phyloP scores from a whole-genome alignment of 306 rosid genomes.

The Quercus alba region DNA sequence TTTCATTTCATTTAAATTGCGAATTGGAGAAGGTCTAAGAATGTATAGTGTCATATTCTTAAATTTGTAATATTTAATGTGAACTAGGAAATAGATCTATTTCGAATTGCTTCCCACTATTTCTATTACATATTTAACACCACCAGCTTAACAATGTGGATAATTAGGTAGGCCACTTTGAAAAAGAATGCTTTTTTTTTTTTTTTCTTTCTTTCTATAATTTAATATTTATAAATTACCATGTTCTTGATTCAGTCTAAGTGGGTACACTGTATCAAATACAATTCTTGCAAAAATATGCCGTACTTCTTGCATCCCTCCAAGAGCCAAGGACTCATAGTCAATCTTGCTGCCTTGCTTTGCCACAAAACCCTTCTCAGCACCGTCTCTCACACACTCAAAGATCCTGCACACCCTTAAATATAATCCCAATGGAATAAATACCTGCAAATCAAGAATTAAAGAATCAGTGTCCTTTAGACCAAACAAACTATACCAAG shows the following conservation, averaged over 20 bases:
- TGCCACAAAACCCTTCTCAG: conserved; percentile 24
- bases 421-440: conserved; percentile 58
- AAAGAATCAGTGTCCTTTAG: background rate
- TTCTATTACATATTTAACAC: no score
- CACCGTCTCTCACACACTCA: conserved; percentile 37
- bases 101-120: no score
- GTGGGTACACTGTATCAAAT: conserved; percentile 70
- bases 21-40: no score
- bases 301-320: conserved; percentile 49
- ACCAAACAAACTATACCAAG: background rate
- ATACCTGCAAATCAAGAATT: conserved; percentile 52
- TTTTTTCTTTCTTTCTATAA: background rate
- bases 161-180: no score
- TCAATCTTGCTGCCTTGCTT: conserved; percentile 59
- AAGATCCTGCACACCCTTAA: conserved; percentile 48
- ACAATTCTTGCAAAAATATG: conserved; percentile 72
- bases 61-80: no score
- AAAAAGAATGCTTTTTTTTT: no score
- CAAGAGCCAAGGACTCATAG: conserved; percentile 48
- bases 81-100: no score
- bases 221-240: conserved; percentile 9
- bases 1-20: no score
- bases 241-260: conserved; percentile 18
- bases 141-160: no score
- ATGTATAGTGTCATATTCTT: no score